Evolutionary conservation across 371 early-diverging fungal genomes (phyloP), one percentile per base, ranked within the genome.

Genomic region (Phascolomyces articulosus): DNA sequence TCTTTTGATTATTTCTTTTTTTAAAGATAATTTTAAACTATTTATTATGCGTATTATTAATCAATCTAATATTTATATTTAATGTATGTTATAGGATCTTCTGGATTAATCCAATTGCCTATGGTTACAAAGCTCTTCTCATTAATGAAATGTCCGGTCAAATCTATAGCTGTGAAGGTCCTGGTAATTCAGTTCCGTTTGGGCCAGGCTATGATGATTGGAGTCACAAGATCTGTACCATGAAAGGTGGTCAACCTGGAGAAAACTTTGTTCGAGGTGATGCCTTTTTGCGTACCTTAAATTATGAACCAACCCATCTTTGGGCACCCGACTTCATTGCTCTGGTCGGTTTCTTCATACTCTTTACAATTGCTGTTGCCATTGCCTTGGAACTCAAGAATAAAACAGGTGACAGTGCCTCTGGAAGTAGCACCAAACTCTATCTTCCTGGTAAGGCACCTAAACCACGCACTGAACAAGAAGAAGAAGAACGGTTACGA

Each of bases 91-190:
- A 73, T 47, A 91, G 91, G 91, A 82, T 91, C 31, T 87, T 84
- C 62, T 92, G 87, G 82, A 85, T 90, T 60, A 88, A 88, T 48
- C 90, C 93, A 7, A 71, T 91, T n/a, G 82, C 90, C 0, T 92
- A 91, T 62, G 89, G 83, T 0, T 86, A 87, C 75, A 83, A 87
- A 65, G 87, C 90, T 2, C 75, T 93, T 28, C 66, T 91, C 20
- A 75, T 82, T 23, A 91, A 91, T 69, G 94, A 93, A 74, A 91
- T 89, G 86, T 64, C 69, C 7, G 85, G 87, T 20, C 72, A 86
- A 34, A 16, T 44, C 6, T 85, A 87, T 40, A 75, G 77, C 23
- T 90, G 91, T 58, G 70, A 75, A 49, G 69, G 66, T 31, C 58
- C 59, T 10, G 71, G 73, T 7, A 71, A 73, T 38, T 58, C 90